Percentiles rank a stretch among this genome's conserved stretches.
Conservation (phyloP, 2,329 filamentous ascomycete genomes). For the Trichoderma lentiforme region DNA sequence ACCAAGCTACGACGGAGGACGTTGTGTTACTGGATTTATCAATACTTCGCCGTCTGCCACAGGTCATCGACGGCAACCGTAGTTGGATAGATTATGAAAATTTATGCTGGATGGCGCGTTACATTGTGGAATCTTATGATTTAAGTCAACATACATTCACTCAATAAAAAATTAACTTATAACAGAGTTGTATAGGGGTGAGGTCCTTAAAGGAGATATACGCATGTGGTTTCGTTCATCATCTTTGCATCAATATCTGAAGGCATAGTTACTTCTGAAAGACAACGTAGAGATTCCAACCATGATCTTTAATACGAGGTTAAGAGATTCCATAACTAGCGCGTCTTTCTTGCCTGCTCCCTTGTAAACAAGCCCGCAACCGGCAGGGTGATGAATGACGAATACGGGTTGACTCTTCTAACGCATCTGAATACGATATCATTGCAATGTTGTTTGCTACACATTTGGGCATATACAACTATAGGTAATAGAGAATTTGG, state of each 20-base stretch:
- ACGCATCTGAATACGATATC: background rate
- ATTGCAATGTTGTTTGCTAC: background rate
- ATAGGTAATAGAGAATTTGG: background rate
- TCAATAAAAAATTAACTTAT: background rate
- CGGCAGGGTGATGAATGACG: background rate
- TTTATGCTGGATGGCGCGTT: no score
- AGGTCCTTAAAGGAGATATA: no score
- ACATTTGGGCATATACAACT: background rate
- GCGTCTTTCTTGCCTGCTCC: background rate
- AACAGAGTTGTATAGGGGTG: background rate
- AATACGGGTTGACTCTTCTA: background rate
- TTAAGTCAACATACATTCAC: no score
- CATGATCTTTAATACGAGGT: background rate
- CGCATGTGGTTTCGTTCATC: background rate
- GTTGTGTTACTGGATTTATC: background rate
- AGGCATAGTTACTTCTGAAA: background rate
- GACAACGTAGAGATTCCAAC: background rate
- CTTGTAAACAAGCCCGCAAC: background rate
- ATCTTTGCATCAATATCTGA: background rate
- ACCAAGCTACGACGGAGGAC: background rate
- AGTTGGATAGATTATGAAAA: no score
- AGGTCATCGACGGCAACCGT: no score
- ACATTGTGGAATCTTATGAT: no score
- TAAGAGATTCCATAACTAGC: background rate
- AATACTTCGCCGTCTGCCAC: no score